Conservation (phyloP, 2,329 filamentous ascomycete species). For the Calonectria henricotiae region DNA sequence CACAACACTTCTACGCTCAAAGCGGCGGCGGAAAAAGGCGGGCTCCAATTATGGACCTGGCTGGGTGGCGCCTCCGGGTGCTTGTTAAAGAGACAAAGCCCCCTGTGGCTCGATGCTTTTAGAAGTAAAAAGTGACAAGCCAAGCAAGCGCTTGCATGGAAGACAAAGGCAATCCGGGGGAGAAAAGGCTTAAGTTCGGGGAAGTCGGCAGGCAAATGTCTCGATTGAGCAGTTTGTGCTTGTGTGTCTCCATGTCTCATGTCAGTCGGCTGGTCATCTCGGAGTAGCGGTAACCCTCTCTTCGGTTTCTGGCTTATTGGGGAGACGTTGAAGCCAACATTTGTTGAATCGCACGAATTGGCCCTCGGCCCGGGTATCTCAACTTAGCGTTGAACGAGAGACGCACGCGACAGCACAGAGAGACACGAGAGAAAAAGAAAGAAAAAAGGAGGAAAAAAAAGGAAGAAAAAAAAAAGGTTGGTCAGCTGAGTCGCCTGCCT, state of each 20-base stretch:
- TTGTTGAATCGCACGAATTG: constrained; percentile 1
- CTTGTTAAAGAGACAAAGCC: background rate
- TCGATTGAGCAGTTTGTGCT: background rate
- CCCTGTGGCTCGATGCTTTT: constrained; percentile 15
- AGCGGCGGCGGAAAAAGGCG: background rate
- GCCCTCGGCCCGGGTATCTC: background rate
- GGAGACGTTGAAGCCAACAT: background rate
- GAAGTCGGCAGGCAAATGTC: background rate
- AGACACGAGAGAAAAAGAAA: background rate
- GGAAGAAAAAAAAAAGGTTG: background rate
- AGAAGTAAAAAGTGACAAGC: constrained; percentile 10
- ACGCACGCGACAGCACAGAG: background rate
- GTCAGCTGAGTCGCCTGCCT: constrained; percentile 18
- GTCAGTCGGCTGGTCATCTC: background rate
- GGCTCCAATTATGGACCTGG: background rate
- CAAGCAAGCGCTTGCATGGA: background rate
- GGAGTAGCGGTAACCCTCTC: background rate
- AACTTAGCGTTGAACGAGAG: background rate
- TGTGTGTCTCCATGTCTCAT: background rate
- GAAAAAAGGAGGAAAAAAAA: background rate
- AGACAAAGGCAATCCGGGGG: background rate
- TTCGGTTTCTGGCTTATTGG: background rate
- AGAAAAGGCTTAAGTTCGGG: background rate
- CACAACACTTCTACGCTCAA: background rate
- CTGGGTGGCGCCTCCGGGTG: background rate